Percentiles rank a stretch among this genome's conserved stretches.
Conservation (phyloP, 148 eudicot species). For the Amaranthus palmeri region DNA sequence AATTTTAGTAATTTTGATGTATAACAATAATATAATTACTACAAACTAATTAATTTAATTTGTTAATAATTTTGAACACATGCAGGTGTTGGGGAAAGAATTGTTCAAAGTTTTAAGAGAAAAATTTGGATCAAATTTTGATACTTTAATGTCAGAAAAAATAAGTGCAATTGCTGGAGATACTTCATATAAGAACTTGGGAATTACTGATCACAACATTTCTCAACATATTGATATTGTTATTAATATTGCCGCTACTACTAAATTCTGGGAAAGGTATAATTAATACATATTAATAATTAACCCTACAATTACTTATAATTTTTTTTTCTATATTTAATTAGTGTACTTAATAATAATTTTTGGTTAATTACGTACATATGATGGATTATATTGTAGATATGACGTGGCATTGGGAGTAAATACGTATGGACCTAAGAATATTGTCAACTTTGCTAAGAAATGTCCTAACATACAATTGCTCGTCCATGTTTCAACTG, state of each 20-base stretch:
- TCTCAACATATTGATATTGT: constrained; percentile 9
- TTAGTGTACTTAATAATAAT: too few species aligned
- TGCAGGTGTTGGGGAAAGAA: constrained; percentile 15
- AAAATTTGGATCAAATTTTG: background rate
- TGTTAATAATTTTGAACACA: background rate
- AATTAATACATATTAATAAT: background rate
- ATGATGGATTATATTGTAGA: constrained; percentile 15
- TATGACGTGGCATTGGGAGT: constrained; percentile 38
- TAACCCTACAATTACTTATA: too few species aligned
- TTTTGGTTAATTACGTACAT: too few species aligned
- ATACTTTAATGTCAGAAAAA: constrained; percentile 12
- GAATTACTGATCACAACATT: background rate
- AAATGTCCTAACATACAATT: constrained; percentile 36
- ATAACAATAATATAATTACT: background rate
- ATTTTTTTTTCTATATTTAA: too few species aligned
- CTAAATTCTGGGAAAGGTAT: constrained; percentile 17
- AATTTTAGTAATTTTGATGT: background rate
- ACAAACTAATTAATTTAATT: background rate
- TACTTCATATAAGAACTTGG: background rate
- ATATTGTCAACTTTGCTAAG: constrained; percentile 44
- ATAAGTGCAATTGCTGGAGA: constrained; percentile 11
- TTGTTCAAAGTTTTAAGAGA: constrained; percentile 14
- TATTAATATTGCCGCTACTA: constrained; percentile 14
- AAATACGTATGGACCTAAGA: constrained; percentile 41
- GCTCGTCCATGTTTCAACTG: constrained; percentile 51